Evolutionary conservation across 1,284 basidiomycete genomes (phyloP), one percentile per base, ranked within the genome.

Genomic region (Tilletia walkeri): DNA sequence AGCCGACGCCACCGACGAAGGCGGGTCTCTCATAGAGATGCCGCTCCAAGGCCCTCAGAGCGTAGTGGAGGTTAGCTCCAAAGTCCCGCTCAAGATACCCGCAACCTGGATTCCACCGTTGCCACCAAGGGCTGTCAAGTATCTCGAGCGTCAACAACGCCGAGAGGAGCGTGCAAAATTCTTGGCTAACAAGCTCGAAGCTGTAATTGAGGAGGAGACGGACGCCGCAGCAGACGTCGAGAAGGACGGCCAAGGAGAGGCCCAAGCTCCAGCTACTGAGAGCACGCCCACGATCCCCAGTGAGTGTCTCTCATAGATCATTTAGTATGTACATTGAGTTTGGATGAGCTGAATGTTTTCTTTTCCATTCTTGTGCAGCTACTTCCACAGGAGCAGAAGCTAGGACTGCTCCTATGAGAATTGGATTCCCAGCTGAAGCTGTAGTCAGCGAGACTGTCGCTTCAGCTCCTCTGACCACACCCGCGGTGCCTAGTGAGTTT

Each of bases 31-130:
- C 30, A 18, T 63, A 3, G 59, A 63, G 34, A 63, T 63, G 59
- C 59, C 59, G 9, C 59, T 38, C 34, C 36, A 38, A 38, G 59
- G 59, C 36, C 59, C 59, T 10, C 36, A 36, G 59, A 63, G 59
- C 36, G 59, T 63, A 9, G 9, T 63, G 16, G 59, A 63, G 34
- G 36, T 39, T 10, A 63, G 59, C 20, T 14, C 12, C 59, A 63
- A 63, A 34, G 59, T n/a, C 3, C 59, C 59, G 4, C 36, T 63
- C 14, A 9, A 34, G 6, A 63, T 63, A 18, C 59, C 59, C 16
- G 30, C 59, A 18, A 39, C 36, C 34, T 63, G 59, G 59, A 63
- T 63, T n/a, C 59, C 59, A 39, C 59, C 59, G 16, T 34, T 34
- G 14, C 59, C 59, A 63, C 59, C 59, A 6, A 34, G 39, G n/a